A percentile compares a stretch with the other conserved stretches of the same genome.
Evolutionary conservation across 768 basidiomycete genomes (phyloP).

Genomic region (Calvatia gigantea): DNA sequence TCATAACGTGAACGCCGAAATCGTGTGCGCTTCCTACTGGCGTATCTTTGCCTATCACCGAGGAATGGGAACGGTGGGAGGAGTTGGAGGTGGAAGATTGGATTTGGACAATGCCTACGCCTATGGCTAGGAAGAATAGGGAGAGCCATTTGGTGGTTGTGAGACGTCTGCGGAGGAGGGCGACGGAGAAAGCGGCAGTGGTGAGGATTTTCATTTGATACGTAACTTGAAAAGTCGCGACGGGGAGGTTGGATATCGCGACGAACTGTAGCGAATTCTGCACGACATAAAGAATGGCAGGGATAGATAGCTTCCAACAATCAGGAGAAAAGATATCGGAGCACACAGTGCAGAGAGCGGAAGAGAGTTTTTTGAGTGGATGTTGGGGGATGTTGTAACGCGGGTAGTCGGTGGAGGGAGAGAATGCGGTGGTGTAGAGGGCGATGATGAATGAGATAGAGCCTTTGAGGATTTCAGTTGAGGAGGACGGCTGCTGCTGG

Average conservation of each 20-base stretch:
- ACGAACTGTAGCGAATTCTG: conserved; percentile 98
- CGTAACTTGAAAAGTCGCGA: conserved; percentile 96
- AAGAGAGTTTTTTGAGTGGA: conserved; percentile 22
- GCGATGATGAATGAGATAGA: conserved; percentile 90
- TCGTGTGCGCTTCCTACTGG: conserved; percentile 70
- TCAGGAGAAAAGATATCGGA: conserved; percentile 83
- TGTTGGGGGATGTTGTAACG: conserved; percentile 35
- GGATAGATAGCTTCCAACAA: conserved; percentile 98
- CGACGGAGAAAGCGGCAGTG: conserved; percentile 89
- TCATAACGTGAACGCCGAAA: conserved; percentile 73
- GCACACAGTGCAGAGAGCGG: conserved; percentile 51
- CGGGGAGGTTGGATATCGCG: conserved; percentile 91
- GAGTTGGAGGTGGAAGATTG: conserved; percentile 50
- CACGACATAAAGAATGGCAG: conserved; percentile 92
- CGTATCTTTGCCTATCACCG: conserved; percentile 19
- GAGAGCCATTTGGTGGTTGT: conserved; percentile 80
- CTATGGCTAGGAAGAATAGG: conserved; percentile 83
- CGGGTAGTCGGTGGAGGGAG: conserved; percentile 33
- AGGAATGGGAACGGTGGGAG: no score
- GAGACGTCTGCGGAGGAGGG: conserved; percentile 74
- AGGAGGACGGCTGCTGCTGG: conserved; percentile 92
- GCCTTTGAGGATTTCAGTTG: conserved; percentile 93
- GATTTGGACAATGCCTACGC: conserved; percentile 94
- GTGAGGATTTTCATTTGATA: conserved; percentile 99
- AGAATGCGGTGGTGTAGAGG: conserved; percentile 39